Conservation (phyloP, 1,284 basidiomycete species). For the Ganoderma boninense region DNA sequence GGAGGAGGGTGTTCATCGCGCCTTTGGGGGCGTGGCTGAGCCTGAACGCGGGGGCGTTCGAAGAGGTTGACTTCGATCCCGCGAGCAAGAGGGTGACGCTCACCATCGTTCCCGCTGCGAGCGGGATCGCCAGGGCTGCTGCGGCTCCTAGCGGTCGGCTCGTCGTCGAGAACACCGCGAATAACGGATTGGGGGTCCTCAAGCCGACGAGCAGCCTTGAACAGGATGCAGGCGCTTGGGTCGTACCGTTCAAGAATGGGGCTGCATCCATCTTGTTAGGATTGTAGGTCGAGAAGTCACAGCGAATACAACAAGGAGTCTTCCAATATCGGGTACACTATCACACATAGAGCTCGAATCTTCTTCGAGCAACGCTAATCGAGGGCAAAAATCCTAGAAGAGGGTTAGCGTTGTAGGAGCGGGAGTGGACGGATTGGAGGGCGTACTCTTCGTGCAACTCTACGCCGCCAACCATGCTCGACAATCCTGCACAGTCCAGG, state of each 20-base stretch:
- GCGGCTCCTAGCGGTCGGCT: conserved; percentile 56
- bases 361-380: not conserved
- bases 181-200: conserved; percentile 47
- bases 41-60: conserved; percentile 66
- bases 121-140: conserved; percentile 52
- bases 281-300: conserved; percentile 9
- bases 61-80: conserved; percentile 53
- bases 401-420: not conserved
- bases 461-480: conserved; percentile 72
- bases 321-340: not conserved
- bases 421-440: not conserved
- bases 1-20: conserved; percentile 61
- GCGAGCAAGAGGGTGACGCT: conserved; percentile 48
- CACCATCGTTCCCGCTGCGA: conserved; percentile 49
- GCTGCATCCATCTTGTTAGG: conserved; percentile 37
- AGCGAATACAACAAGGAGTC: not conserved
- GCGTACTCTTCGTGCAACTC: conserved; percentile 74
- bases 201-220: conserved; percentile 48
- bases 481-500: conserved; percentile 53
- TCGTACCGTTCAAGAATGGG: conserved; percentile 49
- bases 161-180: conserved; percentile 55
- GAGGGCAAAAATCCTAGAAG: not conserved
- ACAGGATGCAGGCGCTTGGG: conserved; percentile 58
- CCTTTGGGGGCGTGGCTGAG: conserved; percentile 56
- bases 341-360: not conserved